Evolutionary conservation across 768 basidiomycete species (phyloP).

Genomic region (Lactarius tabidus): DNA sequence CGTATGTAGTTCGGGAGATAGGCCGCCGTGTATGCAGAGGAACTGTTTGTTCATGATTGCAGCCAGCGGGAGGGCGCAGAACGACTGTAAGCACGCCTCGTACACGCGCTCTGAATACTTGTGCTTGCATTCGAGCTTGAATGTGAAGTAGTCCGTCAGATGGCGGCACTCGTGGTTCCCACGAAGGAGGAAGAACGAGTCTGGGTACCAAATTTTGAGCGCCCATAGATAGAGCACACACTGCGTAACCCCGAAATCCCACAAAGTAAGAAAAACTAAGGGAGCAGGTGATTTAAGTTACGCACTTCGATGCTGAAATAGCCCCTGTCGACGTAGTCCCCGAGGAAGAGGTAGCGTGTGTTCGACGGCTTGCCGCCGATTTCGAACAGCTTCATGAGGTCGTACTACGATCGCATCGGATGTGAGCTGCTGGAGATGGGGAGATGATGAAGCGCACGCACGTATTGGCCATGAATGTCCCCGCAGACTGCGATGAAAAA

Average conservation of each 20-base stretch:
- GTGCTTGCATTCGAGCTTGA: conserved; percentile 99
- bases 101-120: conserved; percentile 97
- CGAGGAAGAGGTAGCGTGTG: conserved; percentile 69
- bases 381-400: conserved; percentile 77
- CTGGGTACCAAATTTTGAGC: conserved; percentile 98
- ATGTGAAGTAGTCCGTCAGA: conserved; percentile 97
- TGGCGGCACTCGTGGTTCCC: conserved; percentile 99
- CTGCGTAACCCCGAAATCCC: conserved; percentile 39
- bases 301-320: conserved; percentile 71
- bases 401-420: conserved; percentile 44
- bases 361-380: conserved; percentile 73
- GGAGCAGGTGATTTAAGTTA: background rate
- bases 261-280: background rate
- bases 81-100: conserved; percentile 96
- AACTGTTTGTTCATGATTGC: conserved; percentile 99
- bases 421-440: background rate
- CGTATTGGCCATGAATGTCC: conserved; percentile 99
- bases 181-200: conserved; percentile 91
- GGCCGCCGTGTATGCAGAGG: conserved; percentile 94
- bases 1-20: conserved; percentile 92
- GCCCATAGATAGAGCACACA: conserved; percentile 97
- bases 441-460: conserved; percentile 39
- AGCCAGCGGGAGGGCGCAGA: conserved; percentile 91
- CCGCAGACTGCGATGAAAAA: conserved; percentile 53
- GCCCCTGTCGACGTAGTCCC: conserved; percentile 72